Conservation (phyloP, 108 stramenopile species). For the Pseudonitzschia pungens region DNA sequence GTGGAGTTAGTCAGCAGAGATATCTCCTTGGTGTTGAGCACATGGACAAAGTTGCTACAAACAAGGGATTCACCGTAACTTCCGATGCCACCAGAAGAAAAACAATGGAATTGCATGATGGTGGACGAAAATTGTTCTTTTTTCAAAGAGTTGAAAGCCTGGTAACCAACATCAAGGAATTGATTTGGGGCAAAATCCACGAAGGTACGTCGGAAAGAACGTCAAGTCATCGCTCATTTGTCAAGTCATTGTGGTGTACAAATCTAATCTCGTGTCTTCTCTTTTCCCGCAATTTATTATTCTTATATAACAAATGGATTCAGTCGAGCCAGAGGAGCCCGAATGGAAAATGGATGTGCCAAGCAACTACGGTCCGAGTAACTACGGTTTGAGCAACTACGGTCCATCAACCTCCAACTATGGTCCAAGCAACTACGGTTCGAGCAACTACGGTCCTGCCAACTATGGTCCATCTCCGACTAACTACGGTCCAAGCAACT, state of each 20-base stretch:
- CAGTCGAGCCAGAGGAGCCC: neutral
- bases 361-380: conserved; percentile 1
- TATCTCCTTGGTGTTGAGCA: conserved; percentile 5
- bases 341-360: neutral
- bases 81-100: neutral
- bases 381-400: conserved; percentile 19
- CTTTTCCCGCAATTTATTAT: neutral
- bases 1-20: conserved; percentile 26
- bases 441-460: conserved; percentile 13
- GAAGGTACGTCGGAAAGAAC: neutral
- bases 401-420: neutral
- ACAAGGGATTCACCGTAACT: neutral
- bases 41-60: neutral
- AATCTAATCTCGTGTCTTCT: neutral
- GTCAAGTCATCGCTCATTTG: neutral
- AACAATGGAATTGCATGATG: neutral
- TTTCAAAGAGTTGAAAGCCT: neutral
- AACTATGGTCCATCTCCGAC: neutral
- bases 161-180: neutral
- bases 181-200: neutral
- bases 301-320: neutral
- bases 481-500: neutral
- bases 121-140: neutral
- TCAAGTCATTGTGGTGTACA: neutral
- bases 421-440: neutral